A percentile compares a stretch with the other conserved stretches of the same genome.
These are phyloP conservation scores for Halenospora varia DNA, from an alignment of 495 filamentous ascomycete species.

Conservation along the genomic window DNA sequence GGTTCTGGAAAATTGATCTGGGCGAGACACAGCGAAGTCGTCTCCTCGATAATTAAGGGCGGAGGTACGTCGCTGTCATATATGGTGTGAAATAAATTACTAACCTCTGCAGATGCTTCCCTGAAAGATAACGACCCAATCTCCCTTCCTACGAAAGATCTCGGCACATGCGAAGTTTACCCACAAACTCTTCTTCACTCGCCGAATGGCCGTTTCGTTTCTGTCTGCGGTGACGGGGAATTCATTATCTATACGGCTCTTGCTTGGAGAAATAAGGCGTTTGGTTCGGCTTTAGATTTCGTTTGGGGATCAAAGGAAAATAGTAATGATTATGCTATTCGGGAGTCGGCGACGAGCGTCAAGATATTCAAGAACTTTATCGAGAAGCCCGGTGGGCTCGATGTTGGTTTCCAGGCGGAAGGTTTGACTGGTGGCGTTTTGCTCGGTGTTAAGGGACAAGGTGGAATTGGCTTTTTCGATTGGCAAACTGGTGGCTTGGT, in stretches of 20 bases:
- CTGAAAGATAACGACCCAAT: constrained; percentile 88
- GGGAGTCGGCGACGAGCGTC: constrained; percentile 87
- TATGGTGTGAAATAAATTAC: neutral
- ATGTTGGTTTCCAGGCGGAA: constrained; percentile 95
- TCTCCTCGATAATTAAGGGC: constrained; percentile 92
- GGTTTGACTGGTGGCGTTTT: constrained; percentile 85
- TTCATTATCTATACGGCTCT: constrained; percentile 98
- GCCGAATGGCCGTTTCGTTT: constrained; percentile 96
- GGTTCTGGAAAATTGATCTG: constrained; percentile 91
- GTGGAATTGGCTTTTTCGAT: constrained; percentile 92
- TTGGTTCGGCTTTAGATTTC: constrained; percentile 92
- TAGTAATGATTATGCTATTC: constrained; percentile 96
- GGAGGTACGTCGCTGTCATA: constrained; percentile 43
- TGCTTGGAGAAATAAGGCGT: constrained; percentile 96
- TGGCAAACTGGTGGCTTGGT: constrained; percentile 90
- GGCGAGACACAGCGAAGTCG: constrained; percentile 90
- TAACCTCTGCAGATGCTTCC: constrained; percentile 47
- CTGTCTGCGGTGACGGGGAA: constrained; percentile 95
- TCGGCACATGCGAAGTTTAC: constrained; percentile 94
- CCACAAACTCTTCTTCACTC: constrained; percentile 91
- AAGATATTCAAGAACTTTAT: constrained; percentile 98
- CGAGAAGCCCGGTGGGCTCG: constrained; percentile 80
- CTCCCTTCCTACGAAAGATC: constrained; percentile 82
- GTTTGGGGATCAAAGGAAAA: constrained; percentile 97
- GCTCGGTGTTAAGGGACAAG: constrained; percentile 92